Evolutionary conservation across 352 stramenopile genomes (phyloP), one percentile per base, ranked within the genome.

Genomic region (Pythium aristosporum): DNA sequence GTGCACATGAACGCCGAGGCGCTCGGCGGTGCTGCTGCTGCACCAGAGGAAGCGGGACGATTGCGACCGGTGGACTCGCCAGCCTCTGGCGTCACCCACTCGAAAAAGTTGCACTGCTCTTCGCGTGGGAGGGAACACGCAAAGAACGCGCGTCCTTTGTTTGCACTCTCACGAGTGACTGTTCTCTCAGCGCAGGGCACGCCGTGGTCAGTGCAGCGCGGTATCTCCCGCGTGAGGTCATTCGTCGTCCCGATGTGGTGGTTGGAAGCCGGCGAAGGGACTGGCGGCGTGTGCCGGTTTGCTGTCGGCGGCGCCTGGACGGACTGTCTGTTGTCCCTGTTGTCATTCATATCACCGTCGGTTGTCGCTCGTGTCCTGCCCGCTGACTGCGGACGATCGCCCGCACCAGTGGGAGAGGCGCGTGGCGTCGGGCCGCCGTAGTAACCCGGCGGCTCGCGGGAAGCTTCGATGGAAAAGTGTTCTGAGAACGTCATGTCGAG

Each of bases 91-190:
- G 52, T 85, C 5, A 83, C 80, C 93, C 94, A 98, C 68, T 91
- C 74, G 67, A 99, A 99, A 65, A 96, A 96, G 47, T 95, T 78
- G 68, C 92, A 98, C 62, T 96, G 82, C 37, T 97, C 86, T 13
- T 80, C 78, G 57, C 85, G 85, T 6, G 92, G 87, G 18, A 90
- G 78, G 0, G 80, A 76, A 60, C 94, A 99, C 2, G 76, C 76
- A 75, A 91, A 98, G 73, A 99, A 98, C 57, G 87, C 83, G 5
- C 92, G 80, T 3, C 94, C 94, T 62, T 95, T 98, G 77, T 99
- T 99, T 7, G 69, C 69, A 0, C 79, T 82, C 6, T 93, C 85
- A 23, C 80, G 73, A 36, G 56, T 72, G 9, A 91, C 82, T 57
- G 82, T 65, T 23, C 78, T 79, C 59, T 90, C 67, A 5, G 74